Evolutionary conservation across 495 filamentous ascomycete species (phyloP).

Genomic region (Penicillium daleae): DNA sequence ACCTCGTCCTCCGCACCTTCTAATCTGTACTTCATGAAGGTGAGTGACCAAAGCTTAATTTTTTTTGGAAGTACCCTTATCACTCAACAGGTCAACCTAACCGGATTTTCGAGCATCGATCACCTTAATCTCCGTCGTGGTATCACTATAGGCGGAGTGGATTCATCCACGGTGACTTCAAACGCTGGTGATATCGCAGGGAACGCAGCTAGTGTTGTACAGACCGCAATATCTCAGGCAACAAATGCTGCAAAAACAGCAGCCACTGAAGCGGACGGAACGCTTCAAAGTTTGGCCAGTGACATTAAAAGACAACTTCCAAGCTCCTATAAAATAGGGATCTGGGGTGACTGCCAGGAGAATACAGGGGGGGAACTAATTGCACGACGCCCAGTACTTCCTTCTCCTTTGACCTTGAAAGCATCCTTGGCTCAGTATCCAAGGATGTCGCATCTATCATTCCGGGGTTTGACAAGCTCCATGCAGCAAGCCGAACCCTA

Average conservation of each 20-base stretch:
- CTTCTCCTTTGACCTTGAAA: constrained; percentile 3
- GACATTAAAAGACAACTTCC: neutral
- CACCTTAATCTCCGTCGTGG: neutral
- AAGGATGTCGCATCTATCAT: neutral
- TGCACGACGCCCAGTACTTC: constrained; percentile 1
- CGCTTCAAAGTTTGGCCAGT: neutral
- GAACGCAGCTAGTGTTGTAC: neutral
- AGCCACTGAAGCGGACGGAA: neutral
- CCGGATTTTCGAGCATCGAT: neutral
- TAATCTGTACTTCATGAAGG: constrained; percentile 8
- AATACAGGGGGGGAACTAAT: neutral
- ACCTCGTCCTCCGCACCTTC: constrained; percentile 3
- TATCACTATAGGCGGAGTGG: neutral
- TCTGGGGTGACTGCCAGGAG: neutral
- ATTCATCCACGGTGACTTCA: neutral
- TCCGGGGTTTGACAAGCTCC: neutral
- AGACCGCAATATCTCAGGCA: neutral
- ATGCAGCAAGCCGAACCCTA: neutral
- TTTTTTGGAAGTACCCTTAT: constrained; percentile 1
- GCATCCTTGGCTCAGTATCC: neutral
- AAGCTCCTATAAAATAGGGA: neutral
- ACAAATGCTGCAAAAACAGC: neutral
- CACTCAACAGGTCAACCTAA: constrained; percentile 3
- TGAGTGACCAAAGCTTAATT: neutral
- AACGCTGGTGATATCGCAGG: neutral